A percentile compares a stretch with the other conserved stretches of the same genome.
Conservation (phyloP, 768 basidiomycete species). For the Boletus huronensis region DNA sequence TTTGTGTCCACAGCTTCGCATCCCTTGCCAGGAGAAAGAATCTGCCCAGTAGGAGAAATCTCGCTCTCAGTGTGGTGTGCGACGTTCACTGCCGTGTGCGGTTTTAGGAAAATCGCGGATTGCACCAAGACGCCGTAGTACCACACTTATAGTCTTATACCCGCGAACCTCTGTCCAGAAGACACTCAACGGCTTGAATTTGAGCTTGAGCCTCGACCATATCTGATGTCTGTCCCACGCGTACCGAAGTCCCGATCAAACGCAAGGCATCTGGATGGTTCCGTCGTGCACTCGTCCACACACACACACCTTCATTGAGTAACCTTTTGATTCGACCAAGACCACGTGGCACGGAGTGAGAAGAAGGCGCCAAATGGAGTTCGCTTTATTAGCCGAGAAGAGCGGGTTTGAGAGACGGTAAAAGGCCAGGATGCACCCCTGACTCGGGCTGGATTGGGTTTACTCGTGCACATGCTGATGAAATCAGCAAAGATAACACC, state of each 20-base stretch:
- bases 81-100: neutral
- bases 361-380: constrained; percentile 21
- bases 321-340: constrained; percentile 55
- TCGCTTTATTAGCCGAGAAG: constrained; percentile 13
- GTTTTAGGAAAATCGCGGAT: neutral
- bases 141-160: too few relatives aligned
- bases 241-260: constrained; percentile 43
- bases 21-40: neutral
- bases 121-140: neutral
- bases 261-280: constrained; percentile 38
- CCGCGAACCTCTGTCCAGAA: constrained; percentile 2
- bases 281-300: constrained; percentile 50
- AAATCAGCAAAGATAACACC: neutral
- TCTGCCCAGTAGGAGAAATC: neutral
- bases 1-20: neutral
- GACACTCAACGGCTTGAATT: neutral
- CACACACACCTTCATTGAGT: constrained; percentile 58
- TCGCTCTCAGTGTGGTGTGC: neutral
- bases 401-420: constrained; percentile 49
- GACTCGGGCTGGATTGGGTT: constrained; percentile 1
- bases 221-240: neutral
- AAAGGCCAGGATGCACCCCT: constrained; percentile 8
- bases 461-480: neutral
- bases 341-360: constrained; percentile 14
- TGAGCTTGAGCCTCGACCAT: neutral